Conservation (phyloP, 2,329 filamentous ascomycete species). For the Talaromyces albobiverticillius region DNA sequence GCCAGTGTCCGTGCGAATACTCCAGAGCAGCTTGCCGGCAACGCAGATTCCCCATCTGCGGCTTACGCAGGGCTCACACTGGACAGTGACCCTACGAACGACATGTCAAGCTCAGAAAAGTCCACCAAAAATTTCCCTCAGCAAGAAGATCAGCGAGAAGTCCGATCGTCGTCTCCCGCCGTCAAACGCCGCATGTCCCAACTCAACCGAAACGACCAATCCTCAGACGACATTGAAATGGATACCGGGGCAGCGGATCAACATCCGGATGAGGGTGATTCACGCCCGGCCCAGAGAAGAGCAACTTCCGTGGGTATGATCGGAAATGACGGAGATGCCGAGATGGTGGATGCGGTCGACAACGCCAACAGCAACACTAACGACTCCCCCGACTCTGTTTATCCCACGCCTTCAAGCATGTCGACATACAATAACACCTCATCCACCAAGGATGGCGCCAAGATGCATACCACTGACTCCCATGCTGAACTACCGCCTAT, state of each 20-base stretch:
- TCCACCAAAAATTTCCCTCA: slow-evolving; percentile 15
- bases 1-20: slow-evolving; percentile 5
- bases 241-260: slow-evolving; percentile 16
- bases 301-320: slow-evolving; percentile 46
- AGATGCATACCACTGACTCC: slow-evolving; percentile 19
- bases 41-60: slow-evolving; percentile 47
- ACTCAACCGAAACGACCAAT: slow-evolving; percentile 24
- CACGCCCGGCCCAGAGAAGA: slow-evolving; percentile 25
- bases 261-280: slow-evolving; percentile 17
- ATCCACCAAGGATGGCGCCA: slow-evolving; percentile 25
- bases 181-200: slow-evolving; percentile 35
- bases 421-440: slow-evolving; percentile 33
- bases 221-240: slow-evolving; percentile 17
- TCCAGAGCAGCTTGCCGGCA: slow-evolving; percentile 18
- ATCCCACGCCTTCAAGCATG: slow-evolving; percentile 38
- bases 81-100: slow-evolving; percentile 42
- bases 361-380: slow-evolving; percentile 15
- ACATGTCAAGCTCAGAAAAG: slow-evolving; percentile 42
- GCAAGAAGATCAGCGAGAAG: slow-evolving; percentile 20
- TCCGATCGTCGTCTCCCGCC: slow-evolving; percentile 31
- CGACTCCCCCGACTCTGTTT: slow-evolving; percentile 26
- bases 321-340: slow-evolving; percentile 26
- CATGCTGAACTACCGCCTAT: slow-evolving; percentile 43
- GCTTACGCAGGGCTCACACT: slow-evolving; percentile 53
- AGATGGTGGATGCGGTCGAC: slow-evolving; percentile 19